Evolutionary conservation across 2,329 filamentous ascomycete species (phyloP).

Genomic region (Aspergillus thermomutatus): DNA sequence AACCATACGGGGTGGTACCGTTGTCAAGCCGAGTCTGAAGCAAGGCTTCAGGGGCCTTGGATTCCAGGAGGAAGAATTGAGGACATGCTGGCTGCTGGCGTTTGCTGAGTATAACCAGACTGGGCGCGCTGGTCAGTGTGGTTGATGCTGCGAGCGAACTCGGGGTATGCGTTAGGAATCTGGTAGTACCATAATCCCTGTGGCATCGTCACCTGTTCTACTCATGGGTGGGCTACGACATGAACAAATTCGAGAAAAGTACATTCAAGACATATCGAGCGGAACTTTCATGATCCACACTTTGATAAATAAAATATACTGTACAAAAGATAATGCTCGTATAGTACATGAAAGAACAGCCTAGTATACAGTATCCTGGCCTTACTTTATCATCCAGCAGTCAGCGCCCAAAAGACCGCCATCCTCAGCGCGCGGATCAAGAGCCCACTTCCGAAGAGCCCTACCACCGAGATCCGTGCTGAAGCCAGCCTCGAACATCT

Average conservation of each 20-base stretch:
- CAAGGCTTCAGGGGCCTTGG: background rate
- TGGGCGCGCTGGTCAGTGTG: background rate
- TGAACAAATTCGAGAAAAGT: background rate
- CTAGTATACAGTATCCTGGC: background rate
- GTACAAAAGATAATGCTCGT: background rate
- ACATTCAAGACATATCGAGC: background rate
- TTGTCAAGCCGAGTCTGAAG: background rate
- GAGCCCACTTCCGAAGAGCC: slow-evolving; percentile 67
- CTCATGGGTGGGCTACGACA: background rate
- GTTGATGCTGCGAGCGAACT: background rate
- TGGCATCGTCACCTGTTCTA: background rate
- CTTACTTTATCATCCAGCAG: slow-evolving; percentile 46
- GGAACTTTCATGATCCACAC: background rate
- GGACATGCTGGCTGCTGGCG: background rate
- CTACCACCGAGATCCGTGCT: slow-evolving; percentile 58
- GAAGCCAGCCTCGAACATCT: slow-evolving; percentile 85
- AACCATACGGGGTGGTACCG: background rate
- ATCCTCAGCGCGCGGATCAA: slow-evolving; percentile 60
- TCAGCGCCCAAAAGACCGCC: slow-evolving; percentile 65
- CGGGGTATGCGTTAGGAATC: background rate
- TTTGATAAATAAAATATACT: background rate
- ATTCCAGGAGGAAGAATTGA: background rate
- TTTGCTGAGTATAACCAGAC: background rate
- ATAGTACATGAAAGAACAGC: slow-evolving; percentile 1
- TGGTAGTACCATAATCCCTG: background rate